These are phyloP conservation scores for Vararia minispora DNA, from an alignment of 768 basidiomycete genomes.

Conservation along the genomic window DNA sequence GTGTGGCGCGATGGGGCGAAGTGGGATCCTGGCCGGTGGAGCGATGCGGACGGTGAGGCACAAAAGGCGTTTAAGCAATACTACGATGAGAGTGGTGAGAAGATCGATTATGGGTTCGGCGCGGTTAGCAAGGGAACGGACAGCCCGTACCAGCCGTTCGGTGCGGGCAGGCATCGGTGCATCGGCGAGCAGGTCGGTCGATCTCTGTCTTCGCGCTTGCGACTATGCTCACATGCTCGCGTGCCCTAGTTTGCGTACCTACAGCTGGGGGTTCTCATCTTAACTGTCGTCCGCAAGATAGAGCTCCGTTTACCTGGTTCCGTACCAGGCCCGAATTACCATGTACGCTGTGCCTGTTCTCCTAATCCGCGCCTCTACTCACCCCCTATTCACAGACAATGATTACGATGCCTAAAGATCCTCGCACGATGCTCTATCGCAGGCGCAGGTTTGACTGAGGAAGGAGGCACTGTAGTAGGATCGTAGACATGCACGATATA, in stretches of 20 bases:
- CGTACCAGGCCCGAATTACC: constrained; percentile 83
- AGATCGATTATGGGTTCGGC: constrained; percentile 95
- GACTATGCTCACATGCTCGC: constrained; percentile 5
- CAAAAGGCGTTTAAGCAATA: constrained; percentile 70
- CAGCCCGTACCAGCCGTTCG: constrained; percentile 94
- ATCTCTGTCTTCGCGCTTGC: not conserved
- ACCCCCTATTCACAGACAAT: constrained; percentile 51
- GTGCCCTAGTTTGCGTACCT: constrained; percentile 76
- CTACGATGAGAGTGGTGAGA: constrained; percentile 66
- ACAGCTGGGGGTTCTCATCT: constrained; percentile 78
- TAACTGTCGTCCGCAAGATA: constrained; percentile 64
- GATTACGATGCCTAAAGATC: constrained; percentile 81
- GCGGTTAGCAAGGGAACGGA: constrained; percentile 94
- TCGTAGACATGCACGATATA: not conserved
- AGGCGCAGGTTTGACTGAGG: constrained; percentile 49
- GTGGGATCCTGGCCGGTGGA: constrained; percentile 84
- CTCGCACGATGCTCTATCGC: constrained; percentile 54
- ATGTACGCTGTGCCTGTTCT: constrained; percentile 39
- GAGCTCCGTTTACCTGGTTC: constrained; percentile 58
- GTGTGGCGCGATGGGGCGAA: constrained; percentile 64
- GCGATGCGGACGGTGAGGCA: constrained; percentile 73
- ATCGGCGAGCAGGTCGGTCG: constrained; percentile 72
- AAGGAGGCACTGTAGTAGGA: too few relatives aligned
- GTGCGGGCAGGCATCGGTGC: constrained; percentile 91
- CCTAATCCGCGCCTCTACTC: not conserved